phyloP scores from a whole-genome alignment of 805 yeast genomes.

The Starmerella riodocensis region DNA sequence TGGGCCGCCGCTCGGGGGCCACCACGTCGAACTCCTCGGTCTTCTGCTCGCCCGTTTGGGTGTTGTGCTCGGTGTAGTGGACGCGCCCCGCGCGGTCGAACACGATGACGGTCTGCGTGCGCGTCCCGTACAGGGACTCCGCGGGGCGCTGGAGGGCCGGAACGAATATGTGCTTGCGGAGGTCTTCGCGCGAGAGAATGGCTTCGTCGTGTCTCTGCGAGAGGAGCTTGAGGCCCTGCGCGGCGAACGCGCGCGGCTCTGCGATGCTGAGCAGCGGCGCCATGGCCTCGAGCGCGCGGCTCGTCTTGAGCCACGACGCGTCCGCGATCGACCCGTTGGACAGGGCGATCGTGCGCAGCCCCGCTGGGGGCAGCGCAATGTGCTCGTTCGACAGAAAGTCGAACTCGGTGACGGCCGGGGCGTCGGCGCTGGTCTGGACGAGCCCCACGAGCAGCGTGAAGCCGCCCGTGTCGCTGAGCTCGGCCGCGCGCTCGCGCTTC shows the following conservation, averaged over 20 bases:
- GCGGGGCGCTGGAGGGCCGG: slow-evolving; percentile 42
- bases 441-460: slow-evolving; percentile 23
- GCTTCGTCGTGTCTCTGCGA: slow-evolving; percentile 33
- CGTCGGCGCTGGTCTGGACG: neutral
- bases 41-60: slow-evolving; percentile 21
- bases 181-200: slow-evolving; percentile 29
- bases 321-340: slow-evolving; percentile 54
- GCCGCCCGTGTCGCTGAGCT: slow-evolving; percentile 21
- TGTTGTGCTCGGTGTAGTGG: slow-evolving; percentile 48
- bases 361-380: slow-evolving; percentile 1
- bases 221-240: slow-evolving; percentile 42
- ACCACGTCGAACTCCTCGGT: slow-evolving; percentile 2
- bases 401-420: neutral
- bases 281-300: slow-evolving; percentile 38
- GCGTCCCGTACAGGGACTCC: slow-evolving; percentile 55
- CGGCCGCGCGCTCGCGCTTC: slow-evolving; percentile 4
- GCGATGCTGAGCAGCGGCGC: slow-evolving; percentile 2
- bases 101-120: slow-evolving; percentile 70
- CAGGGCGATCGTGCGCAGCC: slow-evolving; percentile 38
- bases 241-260: slow-evolving; percentile 29
- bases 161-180: slow-evolving; percentile 52
- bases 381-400: slow-evolving; percentile 15
- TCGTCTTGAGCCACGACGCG: slow-evolving; percentile 62
- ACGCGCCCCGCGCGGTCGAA: slow-evolving; percentile 40
- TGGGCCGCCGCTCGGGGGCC: too few relatives aligned